phyloP scores from a whole-genome alignment of 768 basidiomycete species.

The Lepiota venenata region DNA sequence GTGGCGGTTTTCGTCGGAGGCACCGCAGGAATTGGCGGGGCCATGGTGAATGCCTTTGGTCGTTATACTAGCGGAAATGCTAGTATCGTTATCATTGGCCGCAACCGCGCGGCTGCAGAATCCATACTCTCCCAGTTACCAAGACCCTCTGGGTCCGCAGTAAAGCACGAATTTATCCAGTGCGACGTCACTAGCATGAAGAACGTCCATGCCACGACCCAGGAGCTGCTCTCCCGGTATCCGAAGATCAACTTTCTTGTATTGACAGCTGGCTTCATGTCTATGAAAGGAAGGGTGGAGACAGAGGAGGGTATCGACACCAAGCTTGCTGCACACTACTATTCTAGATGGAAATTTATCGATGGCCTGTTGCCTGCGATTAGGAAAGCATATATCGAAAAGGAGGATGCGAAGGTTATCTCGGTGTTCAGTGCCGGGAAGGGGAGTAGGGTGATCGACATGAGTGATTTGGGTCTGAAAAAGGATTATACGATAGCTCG shows the following conservation, averaged over 20 bases:
- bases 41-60: constrained; percentile 41
- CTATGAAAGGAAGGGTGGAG: constrained; percentile 32
- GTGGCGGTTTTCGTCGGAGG: constrained; percentile 37
- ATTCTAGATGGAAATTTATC: constrained; percentile 47
- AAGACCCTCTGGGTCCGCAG: constrained; percentile 17
- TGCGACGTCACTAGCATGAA: constrained; percentile 44
- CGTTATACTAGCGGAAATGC: constrained; percentile 39
- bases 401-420: constrained; percentile 48
- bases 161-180: constrained; percentile 38
- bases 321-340: constrained; percentile 42
- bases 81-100: constrained; percentile 46
- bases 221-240: constrained; percentile 27
- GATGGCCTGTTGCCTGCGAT: constrained; percentile 41
- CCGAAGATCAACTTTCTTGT: constrained; percentile 51
- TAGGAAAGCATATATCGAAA: constrained; percentile 35
- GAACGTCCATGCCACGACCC: constrained; percentile 32
- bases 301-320: constrained; percentile 31
- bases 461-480: constrained; percentile 44
- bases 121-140: constrained; percentile 36
- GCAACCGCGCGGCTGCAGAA: constrained; percentile 45
- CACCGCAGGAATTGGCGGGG: constrained; percentile 41
- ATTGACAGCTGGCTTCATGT: constrained; percentile 40
- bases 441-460: constrained; percentile 30
- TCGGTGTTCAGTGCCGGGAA: constrained; percentile 33
- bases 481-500: constrained; percentile 32